phyloP scores from a whole-genome alignment of 805 yeast species.

The Barnettozyma pratensis region DNA sequence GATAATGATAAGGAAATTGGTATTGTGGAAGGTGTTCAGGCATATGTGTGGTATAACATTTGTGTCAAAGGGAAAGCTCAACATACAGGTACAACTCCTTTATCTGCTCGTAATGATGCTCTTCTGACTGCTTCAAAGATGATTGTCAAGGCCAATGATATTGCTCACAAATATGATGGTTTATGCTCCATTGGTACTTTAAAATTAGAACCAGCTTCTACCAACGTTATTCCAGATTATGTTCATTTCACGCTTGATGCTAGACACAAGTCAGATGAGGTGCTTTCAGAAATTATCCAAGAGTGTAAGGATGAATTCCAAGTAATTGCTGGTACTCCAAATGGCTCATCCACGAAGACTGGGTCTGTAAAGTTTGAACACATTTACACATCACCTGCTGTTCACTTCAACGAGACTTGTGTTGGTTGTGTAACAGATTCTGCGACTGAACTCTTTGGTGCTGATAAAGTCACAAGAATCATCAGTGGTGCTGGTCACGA shows the following conservation, averaged over 20 bases:
- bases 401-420: constrained; percentile 49
- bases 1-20: constrained; percentile 52
- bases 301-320: constrained; percentile 36
- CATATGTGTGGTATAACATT: constrained; percentile 56
- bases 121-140: constrained; percentile 52
- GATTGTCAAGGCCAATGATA: constrained; percentile 49
- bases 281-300: constrained; percentile 30
- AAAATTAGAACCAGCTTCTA: constrained; percentile 52
- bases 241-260: constrained; percentile 58
- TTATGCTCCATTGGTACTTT: constrained; percentile 56
- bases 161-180: constrained; percentile 48
- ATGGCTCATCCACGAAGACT: constrained; percentile 21
- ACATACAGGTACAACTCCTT: constrained; percentile 73
- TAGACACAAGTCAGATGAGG: constrained; percentile 48
- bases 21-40: constrained; percentile 62
- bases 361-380: constrained; percentile 37
- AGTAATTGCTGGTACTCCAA: constrained; percentile 21
- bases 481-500: constrained; percentile 75
- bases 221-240: constrained; percentile 61
- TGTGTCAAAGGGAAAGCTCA: constrained; percentile 58
- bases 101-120: constrained; percentile 56
- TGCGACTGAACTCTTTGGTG: constrained; percentile 45
- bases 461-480: constrained; percentile 38
- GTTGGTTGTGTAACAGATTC: constrained; percentile 47
- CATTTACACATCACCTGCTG: constrained; percentile 49